Evolutionary conservation across 2,329 filamentous ascomycete species (phyloP).

Genomic region (Calonectria pteridis): DNA sequence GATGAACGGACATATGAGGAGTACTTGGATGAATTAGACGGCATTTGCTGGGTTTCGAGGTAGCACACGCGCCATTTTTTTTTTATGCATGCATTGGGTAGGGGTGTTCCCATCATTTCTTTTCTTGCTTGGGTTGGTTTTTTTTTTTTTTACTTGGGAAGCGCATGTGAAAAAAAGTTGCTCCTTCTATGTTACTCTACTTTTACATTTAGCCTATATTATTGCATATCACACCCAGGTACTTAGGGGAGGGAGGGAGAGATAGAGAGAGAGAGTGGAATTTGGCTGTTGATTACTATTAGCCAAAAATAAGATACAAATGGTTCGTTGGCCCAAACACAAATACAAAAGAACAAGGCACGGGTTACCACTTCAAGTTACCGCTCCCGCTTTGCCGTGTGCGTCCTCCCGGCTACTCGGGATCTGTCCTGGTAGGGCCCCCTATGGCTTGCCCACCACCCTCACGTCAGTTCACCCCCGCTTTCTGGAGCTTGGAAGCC

Average conservation of each 20-base stretch:
- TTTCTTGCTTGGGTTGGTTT: neutral
- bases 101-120: neutral
- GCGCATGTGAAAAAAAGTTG: slow-evolving; percentile 5
- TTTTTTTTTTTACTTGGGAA: neutral
- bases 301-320: neutral
- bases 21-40: slow-evolving; percentile 68
- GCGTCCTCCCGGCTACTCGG: neutral
- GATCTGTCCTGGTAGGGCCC: neutral
- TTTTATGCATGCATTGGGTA: neutral
- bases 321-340: neutral
- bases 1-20: slow-evolving; percentile 64
- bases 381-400: neutral
- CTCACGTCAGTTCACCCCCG: neutral
- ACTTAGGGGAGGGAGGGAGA: too few species aligned
- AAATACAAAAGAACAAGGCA: neutral
- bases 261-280: too few species aligned
- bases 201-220: neutral
- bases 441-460: neutral
- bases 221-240: neutral
- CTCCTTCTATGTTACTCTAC: slow-evolving; percentile 2
- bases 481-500: slow-evolving; percentile 55
- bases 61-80: slow-evolving; percentile 21
- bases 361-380: slow-evolving; percentile 1
- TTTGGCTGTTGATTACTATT: neutral
- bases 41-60: slow-evolving; percentile 61